Percentiles rank a stretch among this genome's conserved stretches.
Evolutionary conservation across 176 grass and related monocot genomes (phyloP).

Genomic region (Rhipidocladum racemiflorum): DNA sequence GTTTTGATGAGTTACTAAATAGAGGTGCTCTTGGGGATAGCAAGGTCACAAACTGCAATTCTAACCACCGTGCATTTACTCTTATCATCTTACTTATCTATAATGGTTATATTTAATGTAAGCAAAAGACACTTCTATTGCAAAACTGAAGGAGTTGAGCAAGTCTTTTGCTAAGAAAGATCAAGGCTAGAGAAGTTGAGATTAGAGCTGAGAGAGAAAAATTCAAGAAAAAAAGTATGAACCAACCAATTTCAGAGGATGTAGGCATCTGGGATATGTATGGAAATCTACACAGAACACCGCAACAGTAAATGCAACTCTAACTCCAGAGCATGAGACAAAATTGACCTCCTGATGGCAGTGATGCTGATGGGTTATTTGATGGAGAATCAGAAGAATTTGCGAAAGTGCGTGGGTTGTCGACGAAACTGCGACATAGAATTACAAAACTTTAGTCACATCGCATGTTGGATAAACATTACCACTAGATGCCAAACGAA

Average conservation of each 20-base stretch:
- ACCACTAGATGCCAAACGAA: neutral
- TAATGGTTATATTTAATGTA: neutral
- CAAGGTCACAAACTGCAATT: neutral
- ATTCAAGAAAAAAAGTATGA: neutral
- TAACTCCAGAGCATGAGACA: neutral
- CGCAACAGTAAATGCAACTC: neutral
- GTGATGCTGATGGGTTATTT: neutral
- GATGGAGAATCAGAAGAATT: constrained; percentile 21
- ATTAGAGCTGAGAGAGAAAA: neutral
- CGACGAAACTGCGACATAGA: constrained; percentile 35
- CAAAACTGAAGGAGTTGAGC: neutral
- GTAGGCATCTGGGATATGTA: neutral
- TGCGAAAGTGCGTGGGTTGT: neutral
- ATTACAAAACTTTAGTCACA: neutral
- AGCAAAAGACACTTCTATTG: neutral
- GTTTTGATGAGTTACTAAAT: neutral
- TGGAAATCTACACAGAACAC: neutral
- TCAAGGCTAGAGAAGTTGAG: neutral
- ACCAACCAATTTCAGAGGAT: neutral
- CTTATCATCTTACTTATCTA: neutral
- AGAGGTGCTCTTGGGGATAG: neutral
- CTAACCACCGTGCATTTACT: neutral
- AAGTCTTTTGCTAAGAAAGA: neutral
- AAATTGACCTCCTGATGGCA: constrained; percentile 28
- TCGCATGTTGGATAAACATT: neutral